Conservation (phyloP, 2,329 filamentous ascomycete genomes). For the Sarocladium oryzae region DNA sequence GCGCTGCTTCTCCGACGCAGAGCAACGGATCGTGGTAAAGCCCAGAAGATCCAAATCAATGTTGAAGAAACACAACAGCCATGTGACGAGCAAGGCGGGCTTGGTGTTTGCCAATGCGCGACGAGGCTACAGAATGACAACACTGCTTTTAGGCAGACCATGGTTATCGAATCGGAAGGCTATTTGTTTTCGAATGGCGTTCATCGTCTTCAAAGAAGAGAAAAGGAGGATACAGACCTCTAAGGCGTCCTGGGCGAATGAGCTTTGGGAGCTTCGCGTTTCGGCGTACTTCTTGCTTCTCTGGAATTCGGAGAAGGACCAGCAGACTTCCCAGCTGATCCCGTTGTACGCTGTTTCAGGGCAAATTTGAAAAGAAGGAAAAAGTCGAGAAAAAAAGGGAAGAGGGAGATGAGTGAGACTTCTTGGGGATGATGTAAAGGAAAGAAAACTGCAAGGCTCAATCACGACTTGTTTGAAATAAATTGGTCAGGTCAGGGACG, state of each 20-base stretch:
- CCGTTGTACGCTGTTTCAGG: no score
- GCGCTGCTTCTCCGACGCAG: neutral
- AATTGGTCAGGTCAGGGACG: neutral
- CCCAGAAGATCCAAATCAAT: no score
- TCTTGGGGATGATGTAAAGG: neutral
- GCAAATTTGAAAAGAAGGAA: no score
- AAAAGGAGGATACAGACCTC: neutral
- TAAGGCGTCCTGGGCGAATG: neutral
- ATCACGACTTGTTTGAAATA: neutral
- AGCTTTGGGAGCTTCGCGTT: neutral
- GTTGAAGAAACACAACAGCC: no score
- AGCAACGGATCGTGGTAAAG: constrained; percentile 3
- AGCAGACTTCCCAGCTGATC: no score
- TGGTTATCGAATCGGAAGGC: no score
- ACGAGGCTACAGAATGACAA: no score
- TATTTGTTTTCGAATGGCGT: no score
- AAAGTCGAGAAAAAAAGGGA: no score
- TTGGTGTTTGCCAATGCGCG: no score
- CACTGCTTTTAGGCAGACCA: no score
- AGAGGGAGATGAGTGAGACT: neutral
- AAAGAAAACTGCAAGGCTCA: neutral
- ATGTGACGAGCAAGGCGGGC: neutral
- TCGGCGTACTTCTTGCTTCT: neutral
- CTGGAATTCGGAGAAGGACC: neutral
- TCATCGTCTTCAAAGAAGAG: neutral